These are phyloP conservation scores for Viola odorata DNA, from an alignment of 345 rosid genomes.

Conservation along the genomic window DNA sequence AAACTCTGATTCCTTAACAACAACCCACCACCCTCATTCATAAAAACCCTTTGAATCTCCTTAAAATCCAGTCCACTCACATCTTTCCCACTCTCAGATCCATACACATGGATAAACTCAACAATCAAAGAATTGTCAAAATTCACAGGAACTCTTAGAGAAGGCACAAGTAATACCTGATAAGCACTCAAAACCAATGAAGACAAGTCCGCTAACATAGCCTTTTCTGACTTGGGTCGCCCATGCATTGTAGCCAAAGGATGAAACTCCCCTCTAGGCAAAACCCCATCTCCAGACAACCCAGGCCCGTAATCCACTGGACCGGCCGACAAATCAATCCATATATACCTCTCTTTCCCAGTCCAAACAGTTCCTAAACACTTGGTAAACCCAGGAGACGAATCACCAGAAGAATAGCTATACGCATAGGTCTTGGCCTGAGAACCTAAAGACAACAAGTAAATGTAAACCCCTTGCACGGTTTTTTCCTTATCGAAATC, in stretches of 20 bases:
- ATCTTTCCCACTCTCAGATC: slow-evolving; percentile 45
- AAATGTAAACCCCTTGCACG: slow-evolving; percentile 59
- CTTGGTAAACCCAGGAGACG: slow-evolving; percentile 79
- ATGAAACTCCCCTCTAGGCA: slow-evolving; percentile 90
- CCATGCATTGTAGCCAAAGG: slow-evolving; percentile 86
- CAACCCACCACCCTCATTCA: slow-evolving; percentile 66
- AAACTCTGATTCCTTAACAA: slow-evolving; percentile 74
- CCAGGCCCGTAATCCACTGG: slow-evolving; percentile 96
- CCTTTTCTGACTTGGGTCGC: slow-evolving; percentile 78
- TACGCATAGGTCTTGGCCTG: slow-evolving; percentile 64
- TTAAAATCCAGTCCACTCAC: slow-evolving; percentile 69
- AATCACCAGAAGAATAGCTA: slow-evolving; percentile 59
- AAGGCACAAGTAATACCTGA: slow-evolving; percentile 86
- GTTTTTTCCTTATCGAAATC: slow-evolving; percentile 69
- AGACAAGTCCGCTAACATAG: slow-evolving; percentile 65
- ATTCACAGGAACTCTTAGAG: slow-evolving; percentile 80
- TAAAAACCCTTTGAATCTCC: slow-evolving; percentile 52
- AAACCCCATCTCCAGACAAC: slow-evolving; percentile 86
- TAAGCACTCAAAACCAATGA: slow-evolving; percentile 85
- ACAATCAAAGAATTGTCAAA: slow-evolving; percentile 74
- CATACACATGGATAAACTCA: slow-evolving; percentile 70
- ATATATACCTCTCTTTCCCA: slow-evolving; percentile 75
- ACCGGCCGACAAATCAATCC: slow-evolving; percentile 91
- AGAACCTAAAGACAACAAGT: slow-evolving; percentile 59
- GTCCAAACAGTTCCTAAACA: slow-evolving; percentile 87